These are phyloP conservation scores for Colletotrichum caudatum DNA, from an alignment of 2,329 filamentous ascomycete species.

Conservation along the genomic window DNA sequence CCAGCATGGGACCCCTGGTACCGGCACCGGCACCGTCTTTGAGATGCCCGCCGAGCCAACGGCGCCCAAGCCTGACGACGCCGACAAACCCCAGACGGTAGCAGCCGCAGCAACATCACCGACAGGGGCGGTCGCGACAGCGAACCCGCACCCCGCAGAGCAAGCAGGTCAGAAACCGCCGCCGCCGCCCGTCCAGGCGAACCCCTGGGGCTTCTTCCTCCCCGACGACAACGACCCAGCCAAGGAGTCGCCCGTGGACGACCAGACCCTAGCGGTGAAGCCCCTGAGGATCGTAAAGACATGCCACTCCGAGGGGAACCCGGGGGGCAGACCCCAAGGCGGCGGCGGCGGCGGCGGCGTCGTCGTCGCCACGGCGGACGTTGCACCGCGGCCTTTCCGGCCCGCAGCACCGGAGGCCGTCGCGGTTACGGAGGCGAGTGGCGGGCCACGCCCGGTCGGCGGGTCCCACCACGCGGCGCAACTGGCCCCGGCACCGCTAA, in stretches of 20 bases:
- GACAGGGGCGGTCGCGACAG: too few species aligned
- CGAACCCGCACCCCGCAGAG: background rate
- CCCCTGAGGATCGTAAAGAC: conserved; percentile 39
- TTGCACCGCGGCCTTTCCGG: background rate
- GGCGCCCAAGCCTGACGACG: conserved; percentile 1
- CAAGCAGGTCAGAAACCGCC: conserved; percentile 12
- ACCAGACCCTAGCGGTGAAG: conserved; percentile 25
- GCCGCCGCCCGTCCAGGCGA: conserved; percentile 34
- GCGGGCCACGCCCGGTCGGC: background rate
- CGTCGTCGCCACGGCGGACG: background rate
- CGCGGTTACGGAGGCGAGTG: background rate
- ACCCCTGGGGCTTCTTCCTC: conserved; percentile 43
- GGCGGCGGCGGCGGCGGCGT: too few species aligned
- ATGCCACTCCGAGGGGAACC: conserved; percentile 8
- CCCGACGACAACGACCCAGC: conserved; percentile 12
- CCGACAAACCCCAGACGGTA: conserved; percentile 6
- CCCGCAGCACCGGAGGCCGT: background rate
- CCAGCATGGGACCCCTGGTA: background rate
- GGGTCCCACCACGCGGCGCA: background rate
- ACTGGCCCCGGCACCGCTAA: conserved; percentile 33
- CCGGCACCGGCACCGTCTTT: background rate
- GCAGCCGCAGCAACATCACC: background rate
- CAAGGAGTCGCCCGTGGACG: conserved; percentile 14
- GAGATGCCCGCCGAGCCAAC: conserved; percentile 35
- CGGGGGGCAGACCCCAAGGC: background rate